These are phyloP conservation scores for Pseudogymnoascus sp. DNA, from an alignment of 2,329 filamentous ascomycete species.

Conservation along the genomic window DNA sequence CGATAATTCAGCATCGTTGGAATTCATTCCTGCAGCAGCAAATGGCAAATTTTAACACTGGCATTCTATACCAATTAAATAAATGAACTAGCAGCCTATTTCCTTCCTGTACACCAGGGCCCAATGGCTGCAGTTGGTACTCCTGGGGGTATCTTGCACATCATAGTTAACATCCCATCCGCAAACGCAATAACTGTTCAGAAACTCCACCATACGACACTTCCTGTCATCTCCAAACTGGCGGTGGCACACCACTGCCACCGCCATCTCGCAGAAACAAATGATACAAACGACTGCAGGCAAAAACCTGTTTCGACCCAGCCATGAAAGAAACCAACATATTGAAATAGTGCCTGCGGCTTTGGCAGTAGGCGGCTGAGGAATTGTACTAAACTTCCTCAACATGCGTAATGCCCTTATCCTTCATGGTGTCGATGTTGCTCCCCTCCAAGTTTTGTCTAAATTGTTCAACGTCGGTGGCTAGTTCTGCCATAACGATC, in stretches of 20 bases:
- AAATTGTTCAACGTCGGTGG: conserved; percentile 21
- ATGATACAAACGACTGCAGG: neutral
- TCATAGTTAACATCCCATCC: conserved; percentile 7
- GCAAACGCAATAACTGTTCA: conserved; percentile 6
- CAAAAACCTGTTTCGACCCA: neutral
- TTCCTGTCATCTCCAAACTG: neutral
- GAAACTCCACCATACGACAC: neutral
- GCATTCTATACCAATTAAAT: neutral
- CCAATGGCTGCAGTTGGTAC: conserved; percentile 6
- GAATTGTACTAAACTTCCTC: conserved; percentile 16
- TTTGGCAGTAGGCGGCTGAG: neutral
- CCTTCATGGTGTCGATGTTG: conserved; percentile 20
- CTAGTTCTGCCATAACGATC: conserved; percentile 22
- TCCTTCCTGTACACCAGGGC: conserved; percentile 8
- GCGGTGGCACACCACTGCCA: neutral
- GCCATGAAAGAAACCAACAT: neutral
- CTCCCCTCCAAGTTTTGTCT: conserved; percentile 20
- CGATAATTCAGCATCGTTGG: neutral
- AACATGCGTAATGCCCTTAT: conserved; percentile 18
- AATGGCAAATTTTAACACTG: conserved; percentile 1
- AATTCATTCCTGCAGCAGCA: neutral
- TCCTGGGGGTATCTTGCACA: conserved; percentile 9
- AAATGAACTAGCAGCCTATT: neutral
- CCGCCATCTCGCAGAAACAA: neutral
- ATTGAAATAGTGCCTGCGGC: neutral